Evolutionary conservation across 2,329 filamentous ascomycete genomes (phyloP).

Genomic region (Setomelanomma holmii): DNA sequence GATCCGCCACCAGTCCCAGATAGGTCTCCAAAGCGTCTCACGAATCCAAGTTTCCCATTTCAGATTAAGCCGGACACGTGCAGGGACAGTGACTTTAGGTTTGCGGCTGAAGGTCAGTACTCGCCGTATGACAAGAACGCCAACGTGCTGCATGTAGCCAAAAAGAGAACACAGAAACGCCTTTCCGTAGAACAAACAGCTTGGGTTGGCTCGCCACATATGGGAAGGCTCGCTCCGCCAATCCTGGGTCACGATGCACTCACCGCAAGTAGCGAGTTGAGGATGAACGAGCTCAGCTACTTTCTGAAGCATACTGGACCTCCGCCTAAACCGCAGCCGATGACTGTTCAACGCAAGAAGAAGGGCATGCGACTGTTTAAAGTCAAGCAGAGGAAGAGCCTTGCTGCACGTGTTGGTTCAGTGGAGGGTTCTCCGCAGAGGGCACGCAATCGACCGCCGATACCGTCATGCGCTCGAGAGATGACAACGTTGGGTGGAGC

Average conservation of each 20-base stretch:
- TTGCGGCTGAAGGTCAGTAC: conserved; percentile 30
- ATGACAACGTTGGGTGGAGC: conserved; percentile 36
- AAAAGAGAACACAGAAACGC: conserved; percentile 13
- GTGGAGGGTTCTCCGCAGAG: conserved; percentile 29
- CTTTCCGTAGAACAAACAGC: conserved; percentile 19
- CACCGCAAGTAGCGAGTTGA: conserved; percentile 31
- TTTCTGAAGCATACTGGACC: conserved; percentile 43
- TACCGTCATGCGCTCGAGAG: conserved; percentile 36
- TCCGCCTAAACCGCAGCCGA: conserved; percentile 13
- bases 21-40: conserved; percentile 33
- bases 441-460: conserved; percentile 15
- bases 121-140: conserved; percentile 29
- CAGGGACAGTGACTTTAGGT: conserved; percentile 29
- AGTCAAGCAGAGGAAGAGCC: conserved; percentile 30
- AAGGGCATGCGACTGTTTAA: conserved; percentile 32
- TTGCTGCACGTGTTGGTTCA: conserved; percentile 28
- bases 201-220: conserved; percentile 22
- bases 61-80: conserved; percentile 20
- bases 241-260: conserved; percentile 43
- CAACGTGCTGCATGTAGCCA: conserved; percentile 14
- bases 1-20: conserved; percentile 29
- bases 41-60: conserved; percentile 21
- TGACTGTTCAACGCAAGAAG: conserved; percentile 19
- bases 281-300: conserved; percentile 39
- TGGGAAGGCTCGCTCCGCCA: conserved; percentile 39